These are phyloP conservation scores for Yarrowia galli DNA, from an alignment of 1,139 yeast species.

Conservation along the genomic window DNA sequence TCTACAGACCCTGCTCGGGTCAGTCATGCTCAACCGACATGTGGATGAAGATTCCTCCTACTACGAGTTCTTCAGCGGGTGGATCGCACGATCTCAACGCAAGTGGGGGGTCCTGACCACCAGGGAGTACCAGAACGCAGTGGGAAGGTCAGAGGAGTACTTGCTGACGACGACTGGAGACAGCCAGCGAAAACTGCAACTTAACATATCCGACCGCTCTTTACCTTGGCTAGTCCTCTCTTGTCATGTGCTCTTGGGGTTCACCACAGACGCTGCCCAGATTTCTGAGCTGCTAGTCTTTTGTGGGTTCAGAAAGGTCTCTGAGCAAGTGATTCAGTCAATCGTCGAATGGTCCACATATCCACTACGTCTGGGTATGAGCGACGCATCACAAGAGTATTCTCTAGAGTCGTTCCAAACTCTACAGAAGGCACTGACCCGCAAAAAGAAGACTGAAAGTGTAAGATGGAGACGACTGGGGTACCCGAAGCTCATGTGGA, in stretches of 20 bases:
- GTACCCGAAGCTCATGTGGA: constrained; percentile 1
- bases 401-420: not conserved
- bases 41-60: not conserved
- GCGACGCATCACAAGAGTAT: not conserved
- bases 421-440: not conserved
- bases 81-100: not conserved
- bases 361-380: not conserved
- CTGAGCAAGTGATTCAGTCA: not conserved
- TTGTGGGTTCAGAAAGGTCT: not conserved
- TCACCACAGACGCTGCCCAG: not conserved
- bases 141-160: constrained; percentile 6
- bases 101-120: constrained; percentile 7
- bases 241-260: constrained; percentile 7
- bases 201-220: not conserved
- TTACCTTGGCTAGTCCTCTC: constrained; percentile 10
- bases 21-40: constrained; percentile 11
- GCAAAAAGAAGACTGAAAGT: not conserved
- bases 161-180: not conserved
- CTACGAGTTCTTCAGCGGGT: constrained; percentile 8
- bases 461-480: constrained; percentile 1
- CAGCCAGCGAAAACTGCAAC: not conserved
- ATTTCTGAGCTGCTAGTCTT: constrained; percentile 1
- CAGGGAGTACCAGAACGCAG: not conserved
- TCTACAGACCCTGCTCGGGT: constrained; percentile 5
- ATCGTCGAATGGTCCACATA: constrained; percentile 25